A percentile compares a stretch with the other conserved stretches of the same genome.
Evolutionary conservation across 2,329 filamentous ascomycete species (phyloP).

Genomic region (Apiospora sp.): DNA sequence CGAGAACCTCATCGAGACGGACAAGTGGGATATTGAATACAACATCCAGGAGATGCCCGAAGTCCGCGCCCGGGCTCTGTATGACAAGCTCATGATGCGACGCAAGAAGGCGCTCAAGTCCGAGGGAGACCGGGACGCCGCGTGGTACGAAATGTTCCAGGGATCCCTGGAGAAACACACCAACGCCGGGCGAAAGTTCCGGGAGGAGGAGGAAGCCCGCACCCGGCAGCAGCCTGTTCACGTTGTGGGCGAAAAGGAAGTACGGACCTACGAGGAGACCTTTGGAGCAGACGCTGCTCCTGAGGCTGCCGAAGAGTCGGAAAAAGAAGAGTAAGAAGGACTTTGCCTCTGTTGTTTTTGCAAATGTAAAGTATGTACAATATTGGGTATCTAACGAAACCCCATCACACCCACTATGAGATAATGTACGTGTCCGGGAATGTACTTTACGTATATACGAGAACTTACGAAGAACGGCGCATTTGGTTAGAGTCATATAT

Average conservation of each 20-base stretch:
- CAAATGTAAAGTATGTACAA: constrained; percentile 5
- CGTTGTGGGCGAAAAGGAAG: constrained; percentile 53
- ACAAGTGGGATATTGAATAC: constrained; percentile 81
- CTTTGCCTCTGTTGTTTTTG: neutral
- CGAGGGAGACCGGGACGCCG: constrained; percentile 49
- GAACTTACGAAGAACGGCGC: neutral
- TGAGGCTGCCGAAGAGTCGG: neutral
- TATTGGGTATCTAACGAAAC: neutral
- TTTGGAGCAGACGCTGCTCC: constrained; percentile 37
- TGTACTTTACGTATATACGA: neutral
- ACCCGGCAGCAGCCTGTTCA: constrained; percentile 57
- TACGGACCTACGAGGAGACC: constrained; percentile 44
- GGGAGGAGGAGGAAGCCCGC: constrained; percentile 60
- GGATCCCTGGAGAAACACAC: constrained; percentile 53
- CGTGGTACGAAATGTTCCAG: constrained; percentile 57
- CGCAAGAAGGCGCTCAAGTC: constrained; percentile 51
- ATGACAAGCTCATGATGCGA: constrained; percentile 65
- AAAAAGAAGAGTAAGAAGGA: neutral
- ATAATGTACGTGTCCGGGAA: neutral
- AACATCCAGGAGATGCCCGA: constrained; percentile 69
- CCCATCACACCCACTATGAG: neutral
- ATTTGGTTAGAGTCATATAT: neutral
- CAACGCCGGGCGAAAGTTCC: constrained; percentile 64
- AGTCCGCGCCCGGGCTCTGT: constrained; percentile 58
- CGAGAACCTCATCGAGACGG: constrained; percentile 45